These are phyloP conservation scores for Cladosporium phlei DNA, from an alignment of 2,329 filamentous ascomycete genomes.

Conservation along the genomic window DNA sequence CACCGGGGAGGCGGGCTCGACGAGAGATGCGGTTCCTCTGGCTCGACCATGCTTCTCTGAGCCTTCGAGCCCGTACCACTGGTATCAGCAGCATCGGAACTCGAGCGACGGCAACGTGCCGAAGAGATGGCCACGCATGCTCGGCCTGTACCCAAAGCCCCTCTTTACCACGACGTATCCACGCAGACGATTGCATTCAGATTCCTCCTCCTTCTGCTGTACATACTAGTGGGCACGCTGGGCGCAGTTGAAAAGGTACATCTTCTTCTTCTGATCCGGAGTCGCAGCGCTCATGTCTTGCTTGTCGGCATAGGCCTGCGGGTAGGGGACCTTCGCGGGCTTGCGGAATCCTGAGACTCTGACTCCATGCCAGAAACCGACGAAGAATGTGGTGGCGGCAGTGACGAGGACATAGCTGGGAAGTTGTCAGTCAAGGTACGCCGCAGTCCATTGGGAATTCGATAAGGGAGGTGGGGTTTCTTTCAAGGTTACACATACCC, in stretches of 20 bases:
- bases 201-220: neutral
- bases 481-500: conserved; percentile 38
- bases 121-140: no score
- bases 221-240: conserved; percentile 44
- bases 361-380: conserved; percentile 48
- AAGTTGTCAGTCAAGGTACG: no score
- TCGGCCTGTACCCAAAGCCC: no score
- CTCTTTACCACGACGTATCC: neutral
- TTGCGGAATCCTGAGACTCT: conserved; percentile 47
- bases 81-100: no score
- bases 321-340: conserved; percentile 52
- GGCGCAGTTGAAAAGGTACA: conserved; percentile 47
- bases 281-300: conserved; percentile 46
- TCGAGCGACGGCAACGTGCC: no score
- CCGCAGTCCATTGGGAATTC: no score
- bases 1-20: no score
- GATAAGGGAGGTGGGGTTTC: no score
- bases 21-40: no score
- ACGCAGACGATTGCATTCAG: no score
- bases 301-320: conserved; percentile 54
- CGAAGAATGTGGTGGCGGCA: conserved; percentile 50
- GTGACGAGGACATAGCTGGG: conserved; percentile 53
- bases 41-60: no score
- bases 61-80: no score
- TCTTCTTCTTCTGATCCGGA: conserved; percentile 37